These are phyloP conservation scores for Mycena chlorophos DNA, from an alignment of 768 basidiomycete species.

Conservation along the genomic window DNA sequence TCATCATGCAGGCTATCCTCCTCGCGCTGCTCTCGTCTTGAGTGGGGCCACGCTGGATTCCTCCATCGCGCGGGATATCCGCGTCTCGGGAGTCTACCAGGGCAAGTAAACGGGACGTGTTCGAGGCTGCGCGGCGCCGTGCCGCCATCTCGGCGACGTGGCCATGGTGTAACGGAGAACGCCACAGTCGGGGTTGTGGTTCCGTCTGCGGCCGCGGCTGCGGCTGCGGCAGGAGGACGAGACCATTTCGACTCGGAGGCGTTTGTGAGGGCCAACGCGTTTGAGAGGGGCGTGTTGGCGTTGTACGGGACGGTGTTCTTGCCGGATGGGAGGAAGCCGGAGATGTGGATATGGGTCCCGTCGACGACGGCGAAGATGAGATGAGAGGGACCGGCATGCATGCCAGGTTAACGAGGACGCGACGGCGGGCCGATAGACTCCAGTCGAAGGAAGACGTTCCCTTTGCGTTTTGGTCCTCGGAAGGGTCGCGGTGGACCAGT, in stretches of 20 bases:
- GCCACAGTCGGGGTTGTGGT: conserved; percentile 86
- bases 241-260: conserved; percentile 75
- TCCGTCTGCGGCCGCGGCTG: too few species aligned
- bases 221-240: conserved; percentile 57
- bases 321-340: conserved; percentile 66
- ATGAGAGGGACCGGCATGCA: too few species aligned
- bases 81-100: conserved; percentile 73
- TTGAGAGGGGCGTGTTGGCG: conserved; percentile 83
- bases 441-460: too few species aligned
- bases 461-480: too few species aligned
- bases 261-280: conserved; percentile 72
- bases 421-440: too few species aligned
- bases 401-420: too few species aligned
- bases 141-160: conserved; percentile 65
- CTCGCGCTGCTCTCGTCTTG: conserved; percentile 49
- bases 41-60: conserved; percentile 82
- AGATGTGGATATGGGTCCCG: too few species aligned
- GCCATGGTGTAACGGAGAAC: conserved; percentile 71
- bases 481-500: too few species aligned
- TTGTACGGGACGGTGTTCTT: conserved; percentile 84
- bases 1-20: conserved; percentile 63
- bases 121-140: conserved; percentile 75
- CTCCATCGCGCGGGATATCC: conserved; percentile 61
- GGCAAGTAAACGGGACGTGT: conserved; percentile 73
- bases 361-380: too few species aligned